Evolutionary conservation across 1,284 basidiomycete species (phyloP), one percentile per base, ranked within the genome.

Genomic region (Exsudoporus floridanus): DNA sequence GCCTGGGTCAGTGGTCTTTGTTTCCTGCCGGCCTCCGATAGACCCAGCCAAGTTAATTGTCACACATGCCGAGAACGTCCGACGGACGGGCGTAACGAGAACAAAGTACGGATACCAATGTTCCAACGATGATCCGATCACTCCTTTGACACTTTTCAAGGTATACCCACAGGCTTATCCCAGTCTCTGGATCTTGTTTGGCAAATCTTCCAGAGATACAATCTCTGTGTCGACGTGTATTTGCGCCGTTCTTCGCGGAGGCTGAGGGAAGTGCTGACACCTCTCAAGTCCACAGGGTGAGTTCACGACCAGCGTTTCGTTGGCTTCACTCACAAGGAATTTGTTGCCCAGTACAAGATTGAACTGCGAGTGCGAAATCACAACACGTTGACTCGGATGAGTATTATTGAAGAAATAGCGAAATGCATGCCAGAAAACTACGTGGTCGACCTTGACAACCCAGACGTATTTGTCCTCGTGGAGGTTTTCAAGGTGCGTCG

Each of bases 301-400:
- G 54, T 30, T 19, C n/a, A 7, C 31, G 36, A 1, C 41, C 33
- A 0, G 7, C 28, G 19, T 47, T 7, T 28, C 38, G 3, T 16
- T 23, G 7, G 19, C 9, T 35, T 42, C 27, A 7, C 38, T 54
- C 37, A 39, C 27, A 3, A 27, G 8, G 8, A 7, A 39, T 31
- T 1, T 25, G 7, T 5, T 38, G 23, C 44, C 14, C 5, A 92
- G 90, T 92, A 89, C 73, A 91, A 90, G 65, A 81, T 92, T 39
- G 89, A 92, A 60, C 63, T 89, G 38, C 78, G 84, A 46, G 71
- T 84, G 34, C 80, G 90, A 36, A 90, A 90, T 61, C 89, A 92
- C 60, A 85, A 76, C 21, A 84, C 82, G 5, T 64, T 91, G 14
- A 62, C 78, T 8, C 78, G 85, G 10, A 74, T 77, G 45, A 71